Evolutionary conservation across 208 protist species (phyloP).

Genomic region (Leishmania arabica): DNA sequence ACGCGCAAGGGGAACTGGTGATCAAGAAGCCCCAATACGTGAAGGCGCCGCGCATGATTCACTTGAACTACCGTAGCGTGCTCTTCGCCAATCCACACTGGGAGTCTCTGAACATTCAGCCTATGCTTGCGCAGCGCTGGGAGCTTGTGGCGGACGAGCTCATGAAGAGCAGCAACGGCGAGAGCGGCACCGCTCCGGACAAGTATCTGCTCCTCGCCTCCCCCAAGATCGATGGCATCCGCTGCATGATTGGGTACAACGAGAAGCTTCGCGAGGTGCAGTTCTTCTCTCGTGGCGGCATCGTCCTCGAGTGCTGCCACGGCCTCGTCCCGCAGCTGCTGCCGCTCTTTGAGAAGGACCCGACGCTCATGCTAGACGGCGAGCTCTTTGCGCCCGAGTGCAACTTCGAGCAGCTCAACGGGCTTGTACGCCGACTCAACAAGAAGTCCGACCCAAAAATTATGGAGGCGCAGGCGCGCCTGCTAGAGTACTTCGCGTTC

Average conservation of each 20-base stretch:
- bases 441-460: conserved; percentile 40
- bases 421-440: conserved; percentile 64
- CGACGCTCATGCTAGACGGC: conserved; percentile 81
- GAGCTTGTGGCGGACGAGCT: conserved; percentile 68
- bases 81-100: conserved; percentile 84
- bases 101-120: conserved; percentile 81
- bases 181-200: conserved; percentile 5
- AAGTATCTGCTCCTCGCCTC: conserved; percentile 70
- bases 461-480: conserved; percentile 41
- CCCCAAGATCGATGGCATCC: conserved; percentile 91
- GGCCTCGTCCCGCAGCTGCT: conserved; percentile 63
- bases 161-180: conserved; percentile 14
- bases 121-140: conserved; percentile 90
- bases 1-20: conserved; percentile 28
- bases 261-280: conserved; percentile 55
- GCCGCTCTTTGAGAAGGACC: conserved; percentile 79
- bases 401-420: conserved; percentile 89
- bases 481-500: conserved; percentile 90
- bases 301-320: conserved; percentile 85
- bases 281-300: conserved; percentile 88
- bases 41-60: conserved; percentile 83
- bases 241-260: conserved; percentile 86
- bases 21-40: conserved; percentile 41
- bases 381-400: conserved; percentile 86
- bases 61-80: conserved; percentile 84